Conservation (phyloP, 1,139 yeast species). For the Zygotorulaspora mrakii region DNA sequence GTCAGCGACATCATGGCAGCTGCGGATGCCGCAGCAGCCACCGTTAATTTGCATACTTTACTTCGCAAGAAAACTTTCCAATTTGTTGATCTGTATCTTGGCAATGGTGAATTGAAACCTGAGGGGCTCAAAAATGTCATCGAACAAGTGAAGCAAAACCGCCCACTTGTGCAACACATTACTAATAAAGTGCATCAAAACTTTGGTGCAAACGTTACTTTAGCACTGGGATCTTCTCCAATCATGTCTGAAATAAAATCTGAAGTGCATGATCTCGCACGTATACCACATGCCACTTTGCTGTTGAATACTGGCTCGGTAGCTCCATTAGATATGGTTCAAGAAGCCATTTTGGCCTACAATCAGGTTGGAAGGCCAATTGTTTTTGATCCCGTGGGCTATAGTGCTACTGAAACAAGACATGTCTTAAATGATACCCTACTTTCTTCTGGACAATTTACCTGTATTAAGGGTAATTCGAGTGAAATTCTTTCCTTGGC, state of each 20-base stretch:
- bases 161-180: slow-evolving; percentile 79
- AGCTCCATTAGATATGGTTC: slow-evolving; percentile 48
- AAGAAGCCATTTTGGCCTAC: slow-evolving; percentile 56
- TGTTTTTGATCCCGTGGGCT: slow-evolving; percentile 88
- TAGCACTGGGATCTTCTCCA: slow-evolving; percentile 85
- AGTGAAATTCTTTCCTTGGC: slow-evolving; percentile 68
- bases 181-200: slow-evolving; percentile 89
- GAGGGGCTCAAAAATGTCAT: slow-evolving; percentile 18
- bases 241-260: slow-evolving; percentile 78
- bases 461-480: slow-evolving; percentile 81
- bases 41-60: slow-evolving; percentile 37
- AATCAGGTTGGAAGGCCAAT: slow-evolving; percentile 57
- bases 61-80: slow-evolving; percentile 18
- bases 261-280: slow-evolving; percentile 68
- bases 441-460: slow-evolving; percentile 54
- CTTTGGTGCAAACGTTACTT: slow-evolving; percentile 82
- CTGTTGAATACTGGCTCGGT: slow-evolving; percentile 74
- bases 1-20: slow-evolving; percentile 84
- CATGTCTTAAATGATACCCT: slow-evolving; percentile 46
- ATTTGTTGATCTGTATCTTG: slow-evolving; percentile 13
- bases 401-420: slow-evolving; percentile 72
- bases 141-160: slow-evolving; percentile 17
- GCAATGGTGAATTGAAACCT: slow-evolving; percentile 4
- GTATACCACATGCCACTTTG: slow-evolving; percentile 50
- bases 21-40: slow-evolving; percentile 52